phyloP scores from a whole-genome alignment of 306 rosid species.

The Gynostemma pentaphyllum region DNA sequence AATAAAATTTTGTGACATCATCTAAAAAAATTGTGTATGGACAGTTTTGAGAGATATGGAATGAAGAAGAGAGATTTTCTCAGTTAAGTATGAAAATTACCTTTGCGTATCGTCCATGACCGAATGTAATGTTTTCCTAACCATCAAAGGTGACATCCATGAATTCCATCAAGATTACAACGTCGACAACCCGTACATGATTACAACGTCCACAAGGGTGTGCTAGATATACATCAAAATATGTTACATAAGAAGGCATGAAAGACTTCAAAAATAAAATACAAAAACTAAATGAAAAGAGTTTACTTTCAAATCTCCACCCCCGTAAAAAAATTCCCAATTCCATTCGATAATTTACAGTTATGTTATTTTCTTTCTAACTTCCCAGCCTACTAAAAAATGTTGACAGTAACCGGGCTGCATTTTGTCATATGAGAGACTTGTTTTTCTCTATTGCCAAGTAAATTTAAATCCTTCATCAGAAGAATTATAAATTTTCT shows the following conservation, averaged over 20 bases:
- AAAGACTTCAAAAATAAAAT: not conserved
- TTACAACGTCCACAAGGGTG: not conserved
- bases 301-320: not conserved
- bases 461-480: not conserved
- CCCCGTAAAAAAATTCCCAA: too few relatives aligned
- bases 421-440: too few relatives aligned
- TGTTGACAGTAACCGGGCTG: too few relatives aligned
- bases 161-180: not conserved
- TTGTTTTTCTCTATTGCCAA: not conserved
- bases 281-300: not conserved
- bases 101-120: slow-evolving; percentile 8
- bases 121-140: not conserved
- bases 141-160: not conserved
- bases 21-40: too few relatives aligned
- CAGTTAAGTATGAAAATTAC: slow-evolving; percentile 1
- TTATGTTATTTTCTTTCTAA: too few relatives aligned
- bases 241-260: not conserved
- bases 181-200: not conserved
- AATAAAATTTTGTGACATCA: too few relatives aligned
- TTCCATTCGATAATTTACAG: too few relatives aligned
- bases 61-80: not conserved
- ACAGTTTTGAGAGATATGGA: not conserved
- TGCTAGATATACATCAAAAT: not conserved
- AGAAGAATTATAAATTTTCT: not conserved
- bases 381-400: too few relatives aligned